These are phyloP conservation scores for Delonix regia DNA, from an alignment of 306 rosid genomes.

Conservation along the genomic window DNA sequence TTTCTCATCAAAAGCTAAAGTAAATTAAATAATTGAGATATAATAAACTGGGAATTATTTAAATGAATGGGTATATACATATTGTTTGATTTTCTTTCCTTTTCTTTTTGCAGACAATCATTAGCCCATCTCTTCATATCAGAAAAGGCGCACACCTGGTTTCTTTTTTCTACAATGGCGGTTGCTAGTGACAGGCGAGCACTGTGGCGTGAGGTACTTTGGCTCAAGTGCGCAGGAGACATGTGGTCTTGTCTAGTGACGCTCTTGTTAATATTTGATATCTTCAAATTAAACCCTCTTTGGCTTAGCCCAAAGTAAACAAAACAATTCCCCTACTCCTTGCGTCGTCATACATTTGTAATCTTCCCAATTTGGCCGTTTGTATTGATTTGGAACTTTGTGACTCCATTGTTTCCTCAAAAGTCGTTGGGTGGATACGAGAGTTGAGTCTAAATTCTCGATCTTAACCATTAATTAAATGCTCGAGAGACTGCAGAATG, in stretches of 20 bases:
- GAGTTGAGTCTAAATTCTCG: background rate
- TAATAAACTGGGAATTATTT: background rate
- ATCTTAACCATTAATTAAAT: background rate
- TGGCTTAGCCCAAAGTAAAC: background rate
- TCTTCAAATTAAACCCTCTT: background rate
- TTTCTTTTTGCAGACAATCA: background rate
- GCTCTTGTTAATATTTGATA: background rate
- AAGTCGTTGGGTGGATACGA: background rate
- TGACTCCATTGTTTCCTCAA: background rate
- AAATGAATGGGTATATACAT: background rate
- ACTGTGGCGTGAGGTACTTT: constrained; percentile 9
- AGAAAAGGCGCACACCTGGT: constrained; percentile 3
- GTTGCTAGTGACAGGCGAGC: constrained; percentile 22
- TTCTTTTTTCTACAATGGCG: background rate
- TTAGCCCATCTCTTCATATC: constrained; percentile 4
- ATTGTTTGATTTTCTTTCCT: background rate
- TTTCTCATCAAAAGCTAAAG: background rate
- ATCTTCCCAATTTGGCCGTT: background rate
- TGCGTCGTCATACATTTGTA: background rate
- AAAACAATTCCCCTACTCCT: background rate
- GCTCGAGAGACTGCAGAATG: background rate
- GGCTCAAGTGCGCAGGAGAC: background rate
- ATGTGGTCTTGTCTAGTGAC: constrained; percentile 16
- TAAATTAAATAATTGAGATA: background rate
- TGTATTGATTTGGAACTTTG: background rate